These are phyloP conservation scores for Globisporangium viniferum DNA, from an alignment of 352 stramenopile species.

Conservation along the genomic window DNA sequence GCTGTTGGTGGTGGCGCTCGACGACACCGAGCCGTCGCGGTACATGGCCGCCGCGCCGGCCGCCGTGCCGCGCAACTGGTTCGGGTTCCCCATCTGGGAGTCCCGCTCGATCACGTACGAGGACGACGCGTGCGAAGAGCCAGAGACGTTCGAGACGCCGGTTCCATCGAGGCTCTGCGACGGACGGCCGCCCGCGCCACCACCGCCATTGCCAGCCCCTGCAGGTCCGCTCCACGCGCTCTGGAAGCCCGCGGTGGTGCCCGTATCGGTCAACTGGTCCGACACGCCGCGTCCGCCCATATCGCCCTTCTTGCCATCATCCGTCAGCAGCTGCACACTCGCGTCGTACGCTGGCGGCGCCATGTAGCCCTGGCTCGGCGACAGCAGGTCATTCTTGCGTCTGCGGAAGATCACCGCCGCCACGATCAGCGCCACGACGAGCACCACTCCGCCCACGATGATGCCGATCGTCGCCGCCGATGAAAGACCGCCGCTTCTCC, in stretches of 20 bases:
- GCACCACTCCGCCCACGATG: slow-evolving; percentile 49
- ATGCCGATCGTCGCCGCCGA: slow-evolving; percentile 50
- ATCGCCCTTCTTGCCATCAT: slow-evolving; percentile 18
- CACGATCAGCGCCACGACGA: slow-evolving; percentile 43
- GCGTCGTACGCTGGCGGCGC: slow-evolving; percentile 50
- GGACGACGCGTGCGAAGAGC: slow-evolving; percentile 18
- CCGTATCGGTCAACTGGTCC: slow-evolving; percentile 15
- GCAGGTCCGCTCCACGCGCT: slow-evolving; percentile 17
- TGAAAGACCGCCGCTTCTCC: slow-evolving; percentile 32
- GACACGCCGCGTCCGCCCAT: slow-evolving; percentile 20
- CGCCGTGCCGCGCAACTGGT: slow-evolving; percentile 31
- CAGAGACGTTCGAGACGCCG: slow-evolving; percentile 18
- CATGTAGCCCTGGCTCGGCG: slow-evolving; percentile 27
- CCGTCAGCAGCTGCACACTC: slow-evolving; percentile 29
- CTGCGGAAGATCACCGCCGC: slow-evolving; percentile 38
- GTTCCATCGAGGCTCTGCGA: slow-evolving; percentile 18
- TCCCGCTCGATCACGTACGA: slow-evolving; percentile 21
- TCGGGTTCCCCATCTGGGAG: slow-evolving; percentile 12
- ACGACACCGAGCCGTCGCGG: slow-evolving; percentile 18
- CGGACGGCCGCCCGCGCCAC: neutral
- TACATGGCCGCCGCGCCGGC: slow-evolving; percentile 15
- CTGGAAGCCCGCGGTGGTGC: slow-evolving; percentile 24
- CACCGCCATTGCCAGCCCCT: neutral
- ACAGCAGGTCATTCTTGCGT: slow-evolving; percentile 18
- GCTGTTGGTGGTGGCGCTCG: slow-evolving; percentile 12